phyloP scores from a whole-genome alignment of 257 asterid species.

The Ligustrum vulgare region DNA sequence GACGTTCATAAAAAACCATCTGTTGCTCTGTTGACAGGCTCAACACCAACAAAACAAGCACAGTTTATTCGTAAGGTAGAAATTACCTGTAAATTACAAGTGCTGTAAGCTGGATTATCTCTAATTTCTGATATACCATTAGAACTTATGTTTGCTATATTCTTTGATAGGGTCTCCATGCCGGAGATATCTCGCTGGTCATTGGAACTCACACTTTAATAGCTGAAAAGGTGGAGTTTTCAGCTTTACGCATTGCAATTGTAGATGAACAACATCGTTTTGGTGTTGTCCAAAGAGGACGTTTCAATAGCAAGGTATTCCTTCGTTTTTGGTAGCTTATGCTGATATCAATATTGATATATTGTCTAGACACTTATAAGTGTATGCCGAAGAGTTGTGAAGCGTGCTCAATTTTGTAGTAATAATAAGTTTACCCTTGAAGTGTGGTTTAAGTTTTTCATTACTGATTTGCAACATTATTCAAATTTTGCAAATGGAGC shows the following conservation, averaged over 20 bases:
- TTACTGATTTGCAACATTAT: neutral
- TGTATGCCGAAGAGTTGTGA: neutral
- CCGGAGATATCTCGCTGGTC: slow-evolving; percentile 84
- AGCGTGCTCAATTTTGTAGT: slow-evolving; percentile 7
- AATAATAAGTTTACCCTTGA: neutral
- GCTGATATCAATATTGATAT: neutral
- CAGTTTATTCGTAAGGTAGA: slow-evolving; percentile 66
- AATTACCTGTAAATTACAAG: neutral
- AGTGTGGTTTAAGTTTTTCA: neutral
- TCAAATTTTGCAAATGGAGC: neutral
- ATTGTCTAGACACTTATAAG: slow-evolving; percentile 11
- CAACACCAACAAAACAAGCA: slow-evolving; percentile 78
- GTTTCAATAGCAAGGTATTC: slow-evolving; percentile 88
- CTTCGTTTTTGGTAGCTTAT: slow-evolving; percentile 22
- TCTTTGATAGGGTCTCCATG: slow-evolving; percentile 70
- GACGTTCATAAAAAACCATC: slow-evolving; percentile 51
- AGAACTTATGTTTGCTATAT: slow-evolving; percentile 23
- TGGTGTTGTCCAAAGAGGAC: slow-evolving; percentile 97
- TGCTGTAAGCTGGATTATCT: neutral
- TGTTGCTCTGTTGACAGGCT: slow-evolving; percentile 84
- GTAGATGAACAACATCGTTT: slow-evolving; percentile 97
- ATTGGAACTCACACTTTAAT: slow-evolving; percentile 93
- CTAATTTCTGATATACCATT: slow-evolving; percentile 3
- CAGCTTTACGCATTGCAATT: slow-evolving; percentile 82
- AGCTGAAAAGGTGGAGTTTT: slow-evolving; percentile 83